phyloP scores from a whole-genome alignment of 768 basidiomycete species.

The Clitopilus hobsonii region DNA sequence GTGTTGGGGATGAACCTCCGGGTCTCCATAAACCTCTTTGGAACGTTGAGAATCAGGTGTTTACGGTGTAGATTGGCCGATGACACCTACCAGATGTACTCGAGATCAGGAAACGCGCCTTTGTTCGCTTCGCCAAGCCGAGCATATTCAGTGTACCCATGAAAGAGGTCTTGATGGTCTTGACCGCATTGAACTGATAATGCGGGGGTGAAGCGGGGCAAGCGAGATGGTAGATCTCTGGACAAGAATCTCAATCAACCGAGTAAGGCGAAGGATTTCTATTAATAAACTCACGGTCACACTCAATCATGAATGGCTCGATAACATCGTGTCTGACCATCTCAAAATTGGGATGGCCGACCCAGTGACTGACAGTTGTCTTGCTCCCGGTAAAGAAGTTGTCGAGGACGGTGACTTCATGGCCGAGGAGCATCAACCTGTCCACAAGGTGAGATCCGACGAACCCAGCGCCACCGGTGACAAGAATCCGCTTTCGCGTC shows the following conservation, averaged over 20 bases:
- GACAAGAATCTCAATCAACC: conserved; percentile 6
- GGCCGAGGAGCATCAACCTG: conserved; percentile 94
- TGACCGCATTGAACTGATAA: conserved; percentile 97
- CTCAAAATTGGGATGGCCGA: conserved; percentile 98
- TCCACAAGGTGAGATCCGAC: conserved; percentile 98
- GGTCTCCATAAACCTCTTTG: conserved; percentile 95
- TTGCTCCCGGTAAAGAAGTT: conserved; percentile 99
- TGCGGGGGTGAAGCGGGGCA: conserved; percentile 97
- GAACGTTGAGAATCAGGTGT: conserved; percentile 7
- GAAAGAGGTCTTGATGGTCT: conserved; percentile 98
- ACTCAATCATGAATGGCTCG: conserved; percentile 97
- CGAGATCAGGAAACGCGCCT: conserved; percentile 93
- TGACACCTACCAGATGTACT: conserved; percentile 79
- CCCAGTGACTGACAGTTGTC: conserved; percentile 94
- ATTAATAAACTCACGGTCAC: conserved; percentile 69
- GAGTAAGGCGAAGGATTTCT: conserved; percentile 5
- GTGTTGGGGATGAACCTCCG: conserved; percentile 93
- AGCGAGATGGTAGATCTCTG: conserved; percentile 97
- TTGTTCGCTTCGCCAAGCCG: conserved; percentile 93
- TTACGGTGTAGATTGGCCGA: conserved; percentile 4
- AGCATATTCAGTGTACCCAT: conserved; percentile 99
- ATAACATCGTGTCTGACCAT: conserved; percentile 97
- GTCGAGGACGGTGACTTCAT: conserved; percentile 95
- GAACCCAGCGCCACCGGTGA: conserved; percentile 98
- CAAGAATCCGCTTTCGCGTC: conserved; percentile 81